Evolutionary conservation across 2,329 filamentous ascomycete species (phyloP).

Genomic region (Beauveria sp.): DNA sequence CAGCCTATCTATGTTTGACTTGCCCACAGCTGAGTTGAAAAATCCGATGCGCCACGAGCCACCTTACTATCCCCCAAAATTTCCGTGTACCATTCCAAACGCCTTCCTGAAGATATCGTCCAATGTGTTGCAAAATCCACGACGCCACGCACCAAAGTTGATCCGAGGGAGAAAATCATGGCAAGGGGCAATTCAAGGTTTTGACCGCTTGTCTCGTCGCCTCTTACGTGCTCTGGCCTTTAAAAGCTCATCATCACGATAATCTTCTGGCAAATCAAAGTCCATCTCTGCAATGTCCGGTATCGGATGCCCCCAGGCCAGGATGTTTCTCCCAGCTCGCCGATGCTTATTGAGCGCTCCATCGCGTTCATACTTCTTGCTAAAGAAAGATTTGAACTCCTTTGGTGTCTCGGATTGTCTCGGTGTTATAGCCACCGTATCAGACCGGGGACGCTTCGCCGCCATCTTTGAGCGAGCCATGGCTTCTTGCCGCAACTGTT

Average conservation of each 20-base stretch:
- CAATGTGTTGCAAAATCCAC: not conserved
- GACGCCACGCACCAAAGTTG: not conserved
- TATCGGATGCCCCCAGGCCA: slow-evolving; percentile 76
- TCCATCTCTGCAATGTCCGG: slow-evolving; percentile 65
- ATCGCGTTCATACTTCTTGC: slow-evolving; percentile 71
- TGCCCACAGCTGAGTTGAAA: not conserved
- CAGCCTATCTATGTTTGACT: not conserved
- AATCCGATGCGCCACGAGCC: not conserved
- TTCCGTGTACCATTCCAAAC: slow-evolving; percentile 7
- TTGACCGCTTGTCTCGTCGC: slow-evolving; percentile 49
- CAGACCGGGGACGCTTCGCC: slow-evolving; percentile 25
- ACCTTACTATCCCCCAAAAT: not conserved
- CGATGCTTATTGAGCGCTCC: slow-evolving; percentile 67
- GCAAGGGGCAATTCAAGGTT: slow-evolving; percentile 29
- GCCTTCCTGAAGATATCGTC: not conserved
- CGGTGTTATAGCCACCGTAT: slow-evolving; percentile 22
- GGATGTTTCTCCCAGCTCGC: slow-evolving; percentile 58
- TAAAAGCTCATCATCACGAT: slow-evolving; percentile 46
- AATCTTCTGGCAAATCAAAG: slow-evolving; percentile 67
- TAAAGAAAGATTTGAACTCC: slow-evolving; percentile 82
- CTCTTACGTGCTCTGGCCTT: slow-evolving; percentile 55
- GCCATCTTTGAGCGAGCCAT: slow-evolving; percentile 41
- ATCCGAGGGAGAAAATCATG: not conserved
- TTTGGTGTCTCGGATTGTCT: slow-evolving; percentile 35
- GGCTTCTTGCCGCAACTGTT: slow-evolving; percentile 69